These are phyloP conservation scores for Phytopythium montanum DNA, from an alignment of 352 stramenopile species.

Conservation along the genomic window DNA sequence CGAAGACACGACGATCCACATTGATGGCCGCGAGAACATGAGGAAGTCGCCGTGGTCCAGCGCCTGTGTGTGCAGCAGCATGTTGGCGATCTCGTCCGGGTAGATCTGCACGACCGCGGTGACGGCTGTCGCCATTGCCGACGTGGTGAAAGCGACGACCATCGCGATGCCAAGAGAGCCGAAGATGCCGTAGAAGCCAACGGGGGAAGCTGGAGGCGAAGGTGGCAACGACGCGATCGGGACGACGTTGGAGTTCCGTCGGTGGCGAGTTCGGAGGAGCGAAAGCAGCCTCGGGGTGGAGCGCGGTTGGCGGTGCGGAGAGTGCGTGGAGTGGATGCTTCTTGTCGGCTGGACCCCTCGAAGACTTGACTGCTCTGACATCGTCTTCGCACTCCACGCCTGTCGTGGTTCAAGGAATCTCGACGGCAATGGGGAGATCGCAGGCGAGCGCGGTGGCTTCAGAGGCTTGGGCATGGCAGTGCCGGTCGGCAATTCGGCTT, in stretches of 20 bases:
- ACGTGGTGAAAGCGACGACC: constrained; percentile 31
- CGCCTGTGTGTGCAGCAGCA: constrained; percentile 33
- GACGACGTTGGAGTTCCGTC: neutral
- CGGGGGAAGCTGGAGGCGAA: constrained; percentile 2
- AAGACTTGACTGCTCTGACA: neutral
- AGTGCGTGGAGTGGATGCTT: too few species aligned
- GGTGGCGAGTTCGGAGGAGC: neutral
- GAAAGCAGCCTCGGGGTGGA: neutral
- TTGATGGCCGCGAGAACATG: constrained; percentile 28
- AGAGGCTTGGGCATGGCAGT: neutral
- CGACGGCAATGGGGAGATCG: neutral
- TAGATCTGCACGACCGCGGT: constrained; percentile 42
- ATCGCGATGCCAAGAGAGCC: constrained; percentile 36
- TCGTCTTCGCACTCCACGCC: neutral
- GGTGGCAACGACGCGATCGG: neutral
- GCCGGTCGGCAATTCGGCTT: neutral
- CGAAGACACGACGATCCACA: constrained; percentile 24
- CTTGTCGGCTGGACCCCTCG: neutral
- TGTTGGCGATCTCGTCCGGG: constrained; percentile 35
- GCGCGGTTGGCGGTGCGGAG: neutral
- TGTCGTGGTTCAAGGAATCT: neutral
- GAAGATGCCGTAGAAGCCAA: constrained; percentile 46
- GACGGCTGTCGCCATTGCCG: constrained; percentile 25
- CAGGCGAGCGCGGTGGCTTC: neutral
- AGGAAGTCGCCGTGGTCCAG: constrained; percentile 50